Conservation (phyloP, 495 filamentous ascomycete species). For the Xylaria intraflava region DNA sequence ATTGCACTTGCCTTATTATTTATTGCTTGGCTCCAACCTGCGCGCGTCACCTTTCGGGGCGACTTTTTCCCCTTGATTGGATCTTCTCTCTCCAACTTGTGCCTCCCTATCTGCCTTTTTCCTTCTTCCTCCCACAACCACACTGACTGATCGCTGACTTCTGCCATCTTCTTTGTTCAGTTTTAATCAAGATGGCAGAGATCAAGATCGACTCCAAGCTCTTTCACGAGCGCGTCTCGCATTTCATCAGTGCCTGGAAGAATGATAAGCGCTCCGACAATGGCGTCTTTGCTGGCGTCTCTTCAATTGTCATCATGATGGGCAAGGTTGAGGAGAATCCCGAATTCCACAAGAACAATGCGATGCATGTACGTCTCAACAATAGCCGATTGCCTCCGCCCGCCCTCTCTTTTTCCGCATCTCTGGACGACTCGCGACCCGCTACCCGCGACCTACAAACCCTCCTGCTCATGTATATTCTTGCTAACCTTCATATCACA, state of each 20-base stretch:
- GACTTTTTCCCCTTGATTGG: not conserved
- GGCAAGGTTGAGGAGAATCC: constrained; percentile 86
- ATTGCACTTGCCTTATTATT: not conserved
- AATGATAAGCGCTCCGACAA: constrained; percentile 81
- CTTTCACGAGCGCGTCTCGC: constrained; percentile 87
- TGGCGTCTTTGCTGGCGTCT: constrained; percentile 68
- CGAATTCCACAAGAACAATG: constrained; percentile 87
- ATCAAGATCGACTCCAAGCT: constrained; percentile 85
- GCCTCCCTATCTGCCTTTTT: not conserved
- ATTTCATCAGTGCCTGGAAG: constrained; percentile 88
- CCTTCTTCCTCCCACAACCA: not conserved
- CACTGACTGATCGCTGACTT: not conserved
- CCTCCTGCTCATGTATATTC: not conserved
- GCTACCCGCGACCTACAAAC: not conserved
- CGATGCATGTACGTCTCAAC: constrained; percentile 70
- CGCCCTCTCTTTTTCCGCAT: not conserved
- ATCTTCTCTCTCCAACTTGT: not conserved
- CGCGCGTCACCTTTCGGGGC: constrained; percentile 10
- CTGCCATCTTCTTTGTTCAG: constrained; percentile 11
- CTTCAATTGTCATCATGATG: constrained; percentile 81
- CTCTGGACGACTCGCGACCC: not conserved
- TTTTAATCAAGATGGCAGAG: constrained; percentile 43
- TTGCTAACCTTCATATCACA: constrained; percentile 4
- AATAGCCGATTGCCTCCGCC: not conserved
- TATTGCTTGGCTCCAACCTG: constrained; percentile 1